Percentiles rank a stretch among this genome's conserved stretches.
Conservation (phyloP, 73 alveolate species). For the Tetrahymena elliotti region DNA sequence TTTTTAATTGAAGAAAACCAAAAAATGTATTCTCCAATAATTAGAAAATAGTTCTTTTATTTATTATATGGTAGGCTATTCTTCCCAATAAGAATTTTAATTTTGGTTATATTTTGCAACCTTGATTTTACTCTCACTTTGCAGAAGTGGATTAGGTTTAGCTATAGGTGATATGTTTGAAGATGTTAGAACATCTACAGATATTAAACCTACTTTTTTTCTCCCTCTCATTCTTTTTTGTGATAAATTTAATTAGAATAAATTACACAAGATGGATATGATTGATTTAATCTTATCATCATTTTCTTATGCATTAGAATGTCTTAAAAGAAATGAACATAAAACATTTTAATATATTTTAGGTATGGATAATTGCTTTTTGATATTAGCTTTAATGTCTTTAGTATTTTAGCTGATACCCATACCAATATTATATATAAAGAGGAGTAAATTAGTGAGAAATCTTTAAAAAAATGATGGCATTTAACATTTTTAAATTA, state of each 20-base stretch:
- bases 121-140: not conserved
- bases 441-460: not conserved
- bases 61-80: conserved; percentile 29
- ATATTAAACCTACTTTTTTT: conserved; percentile 2
- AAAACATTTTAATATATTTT: not conserved
- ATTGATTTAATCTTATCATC: conserved; percentile 55
- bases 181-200: conserved; percentile 24
- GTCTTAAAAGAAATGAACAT: conserved; percentile 54
- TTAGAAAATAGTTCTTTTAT: conserved; percentile 3
- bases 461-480: too few relatives aligned
- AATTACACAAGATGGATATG: conserved; percentile 18
- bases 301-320: conserved; percentile 56
- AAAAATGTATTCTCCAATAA: conserved; percentile 1
- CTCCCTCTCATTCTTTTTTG: conserved; percentile 21
- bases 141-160: conserved; percentile 27
- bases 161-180: conserved; percentile 17
- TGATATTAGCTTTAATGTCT: not conserved
- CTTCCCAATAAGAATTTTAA: not conserved
- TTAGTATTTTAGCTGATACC: not conserved
- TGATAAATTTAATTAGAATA: conserved; percentile 6
- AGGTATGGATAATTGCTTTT: not conserved
- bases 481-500: too few relatives aligned
- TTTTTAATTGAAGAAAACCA: conserved; percentile 26
- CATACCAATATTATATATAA: not conserved
- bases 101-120: not conserved